These are phyloP conservation scores for Sanguinoderma infundibulare DNA, from an alignment of 1,284 basidiomycete genomes.

Conservation along the genomic window DNA sequence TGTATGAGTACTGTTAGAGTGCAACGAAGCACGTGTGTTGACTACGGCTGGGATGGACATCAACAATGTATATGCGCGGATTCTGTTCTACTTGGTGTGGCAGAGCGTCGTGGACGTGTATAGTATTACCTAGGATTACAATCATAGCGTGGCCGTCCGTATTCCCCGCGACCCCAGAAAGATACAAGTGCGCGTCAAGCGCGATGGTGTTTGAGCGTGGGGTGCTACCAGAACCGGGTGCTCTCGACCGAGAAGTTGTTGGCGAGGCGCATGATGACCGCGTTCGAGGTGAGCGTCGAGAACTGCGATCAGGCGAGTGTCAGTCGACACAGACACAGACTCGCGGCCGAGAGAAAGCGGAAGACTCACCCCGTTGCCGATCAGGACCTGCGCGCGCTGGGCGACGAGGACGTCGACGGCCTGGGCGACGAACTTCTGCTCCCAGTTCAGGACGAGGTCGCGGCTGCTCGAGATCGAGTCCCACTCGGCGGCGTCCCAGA, in stretches of 20 bases:
- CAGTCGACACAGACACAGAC: neutral
- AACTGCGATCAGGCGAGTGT: conserved; percentile 21
- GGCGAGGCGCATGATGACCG: conserved; percentile 33
- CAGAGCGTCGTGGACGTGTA: too few relatives aligned
- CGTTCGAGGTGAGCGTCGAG: conserved; percentile 34
- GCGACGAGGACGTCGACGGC: conserved; percentile 50
- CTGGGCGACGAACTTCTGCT: conserved; percentile 44
- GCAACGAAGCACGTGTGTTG: too few relatives aligned
- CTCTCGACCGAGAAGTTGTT: conserved; percentile 18
- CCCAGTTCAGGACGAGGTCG: conserved; percentile 41
- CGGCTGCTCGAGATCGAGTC: conserved; percentile 37
- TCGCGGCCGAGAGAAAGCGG: neutral
- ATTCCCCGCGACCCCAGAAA: too few relatives aligned
- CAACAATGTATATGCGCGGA: too few relatives aligned
- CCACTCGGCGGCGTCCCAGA: conserved; percentile 33
- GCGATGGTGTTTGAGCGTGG: too few relatives aligned
- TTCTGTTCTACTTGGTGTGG: too few relatives aligned
- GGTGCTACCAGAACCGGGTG: conserved; percentile 28
- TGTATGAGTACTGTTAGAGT: too few relatives aligned
- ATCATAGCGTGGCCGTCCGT: too few relatives aligned
- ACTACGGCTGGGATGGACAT: too few relatives aligned
- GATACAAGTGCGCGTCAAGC: too few relatives aligned
- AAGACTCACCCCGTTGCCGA: conserved; percentile 47
- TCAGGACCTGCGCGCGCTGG: conserved; percentile 45
- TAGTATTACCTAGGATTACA: too few relatives aligned